Evolutionary conservation across 495 filamentous ascomycete species (phyloP).

Genomic region (Rhypophila decipiens): DNA sequence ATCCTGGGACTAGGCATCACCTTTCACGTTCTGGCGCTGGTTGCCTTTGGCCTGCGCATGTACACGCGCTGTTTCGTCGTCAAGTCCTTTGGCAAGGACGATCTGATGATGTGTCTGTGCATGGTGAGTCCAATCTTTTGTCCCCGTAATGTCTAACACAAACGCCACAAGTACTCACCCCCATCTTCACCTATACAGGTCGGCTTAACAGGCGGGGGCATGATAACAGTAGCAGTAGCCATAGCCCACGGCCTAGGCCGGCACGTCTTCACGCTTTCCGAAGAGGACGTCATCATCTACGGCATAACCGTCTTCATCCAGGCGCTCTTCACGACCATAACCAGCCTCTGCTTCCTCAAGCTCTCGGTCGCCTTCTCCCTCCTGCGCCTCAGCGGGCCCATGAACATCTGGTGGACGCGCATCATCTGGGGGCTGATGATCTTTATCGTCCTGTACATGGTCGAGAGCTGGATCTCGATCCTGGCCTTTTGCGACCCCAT

Average conservation of each 20-base stretch:
- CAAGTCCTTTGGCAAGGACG: constrained; percentile 6
- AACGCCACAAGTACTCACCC: no score
- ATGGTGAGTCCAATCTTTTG: constrained; percentile 4
- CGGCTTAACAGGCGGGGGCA: background rate
- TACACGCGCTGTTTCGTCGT: constrained; percentile 2
- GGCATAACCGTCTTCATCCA: background rate
- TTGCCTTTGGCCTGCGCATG: background rate
- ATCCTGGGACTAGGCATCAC: background rate
- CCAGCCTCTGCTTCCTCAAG: background rate
- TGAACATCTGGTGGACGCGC: background rate
- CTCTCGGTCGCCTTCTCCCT: background rate
- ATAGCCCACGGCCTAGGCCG: background rate
- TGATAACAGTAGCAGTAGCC: background rate
- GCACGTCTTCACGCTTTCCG: background rate
- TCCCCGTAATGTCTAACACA: no score
- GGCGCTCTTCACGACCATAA: background rate
- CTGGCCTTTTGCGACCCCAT: background rate
- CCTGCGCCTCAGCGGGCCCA: background rate
- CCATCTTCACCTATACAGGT: background rate
- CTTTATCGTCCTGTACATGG: background rate
- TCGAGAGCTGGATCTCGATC: background rate
- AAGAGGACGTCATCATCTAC: background rate
- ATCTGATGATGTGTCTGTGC: constrained; percentile 2
- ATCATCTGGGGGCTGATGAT: background rate
- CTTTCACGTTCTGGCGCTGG: background rate